Evolutionary conservation across 2,329 filamentous ascomycete genomes (phyloP), one percentile per base, ranked within the genome.

Genomic region (Claviceps cyperi): DNA sequence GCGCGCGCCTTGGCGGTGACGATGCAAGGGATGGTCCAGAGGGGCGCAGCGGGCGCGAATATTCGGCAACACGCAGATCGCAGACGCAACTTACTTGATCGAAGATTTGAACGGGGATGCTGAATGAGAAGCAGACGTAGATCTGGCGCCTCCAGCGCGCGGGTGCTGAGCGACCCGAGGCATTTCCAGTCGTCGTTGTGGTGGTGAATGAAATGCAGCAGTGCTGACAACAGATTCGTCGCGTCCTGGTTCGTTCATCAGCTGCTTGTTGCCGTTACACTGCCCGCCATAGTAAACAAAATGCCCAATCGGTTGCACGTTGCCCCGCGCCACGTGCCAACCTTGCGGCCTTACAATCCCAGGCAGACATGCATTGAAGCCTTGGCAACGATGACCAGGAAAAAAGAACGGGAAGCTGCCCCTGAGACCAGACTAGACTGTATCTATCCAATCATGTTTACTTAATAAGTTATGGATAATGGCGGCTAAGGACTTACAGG

Each of bases 91-190:
- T 62, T 67, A 79, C 76, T 78, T 79, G 50, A 78, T 62, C 5
- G 75, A 72, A 24, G 75, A 76, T 57, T 77, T 78, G 63, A 75
- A 78, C 5, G 76, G 76, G 21, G 76, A 78, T 44, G 67, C 67
- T 32, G 68, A 57, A 46, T 69, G 59, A 17, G 73, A 70, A 50
- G 69, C 71, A 36, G 74, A 73, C 17, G 69, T 67, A 40, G 68
- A 66, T 62, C 71, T 71, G 60, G 60, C 66, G 58, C 63, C 69
- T 58, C 69, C 72, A 48, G 71, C 64, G 56, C 76, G 76, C 55
- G 75, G 71, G 36, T 65, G 68, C 59, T 79, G 75, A 51, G 75
- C 72, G 56, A 79, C 75, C 59, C 77, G 75, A 69, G 77, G 73
- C 77, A 80, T 80, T 51, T 60, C 71, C 53, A 52, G 50, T 40